These are phyloP conservation scores for Papilionanthe hybrid DNA, from an alignment of 116 monocot species.

Conservation along the genomic window DNA sequence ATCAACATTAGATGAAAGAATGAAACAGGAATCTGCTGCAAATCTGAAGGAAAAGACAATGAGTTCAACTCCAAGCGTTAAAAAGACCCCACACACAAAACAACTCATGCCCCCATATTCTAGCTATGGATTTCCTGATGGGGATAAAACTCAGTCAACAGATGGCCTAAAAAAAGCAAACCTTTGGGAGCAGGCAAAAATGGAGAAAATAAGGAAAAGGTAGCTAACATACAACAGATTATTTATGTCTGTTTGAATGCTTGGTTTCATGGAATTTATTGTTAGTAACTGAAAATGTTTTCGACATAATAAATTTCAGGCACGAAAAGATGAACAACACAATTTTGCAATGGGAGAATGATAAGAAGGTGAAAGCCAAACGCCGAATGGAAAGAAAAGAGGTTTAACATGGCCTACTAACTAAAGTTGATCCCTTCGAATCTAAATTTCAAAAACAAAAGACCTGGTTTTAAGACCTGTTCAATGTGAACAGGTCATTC, in stretches of 20 bases:
- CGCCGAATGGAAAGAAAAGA: constrained; percentile 31
- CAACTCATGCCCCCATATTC: background rate
- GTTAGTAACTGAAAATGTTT: background rate
- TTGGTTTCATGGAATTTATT: background rate
- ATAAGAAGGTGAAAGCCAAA: constrained; percentile 42
- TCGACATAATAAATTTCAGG: constrained; percentile 11
- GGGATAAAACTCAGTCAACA: background rate
- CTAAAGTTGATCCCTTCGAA: background rate
- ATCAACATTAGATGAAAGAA: constrained; percentile 9
- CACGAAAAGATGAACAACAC: constrained; percentile 28
- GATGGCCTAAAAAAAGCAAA: constrained; percentile 16
- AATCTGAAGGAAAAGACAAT: constrained; percentile 13
- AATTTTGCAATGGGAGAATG: constrained; percentile 45
- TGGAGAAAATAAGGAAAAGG: constrained; percentile 29
- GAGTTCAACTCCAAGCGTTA: constrained; percentile 17
- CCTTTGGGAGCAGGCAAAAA: constrained; percentile 34
- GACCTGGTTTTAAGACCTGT: too few species aligned
- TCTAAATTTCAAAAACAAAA: background rate
- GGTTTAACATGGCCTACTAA: constrained; percentile 22
- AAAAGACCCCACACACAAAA: constrained; percentile 24
- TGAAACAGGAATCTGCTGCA: constrained; percentile 5
- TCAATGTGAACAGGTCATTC: too few species aligned
- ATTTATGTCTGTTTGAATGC: background rate
- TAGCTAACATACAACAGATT: background rate
- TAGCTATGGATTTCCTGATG: background rate